Evolutionary conservation across 2,329 filamentous ascomycete species (phyloP), one percentile per base, ranked within the genome.

Genomic region (Aspergillus novoparasiticus): DNA sequence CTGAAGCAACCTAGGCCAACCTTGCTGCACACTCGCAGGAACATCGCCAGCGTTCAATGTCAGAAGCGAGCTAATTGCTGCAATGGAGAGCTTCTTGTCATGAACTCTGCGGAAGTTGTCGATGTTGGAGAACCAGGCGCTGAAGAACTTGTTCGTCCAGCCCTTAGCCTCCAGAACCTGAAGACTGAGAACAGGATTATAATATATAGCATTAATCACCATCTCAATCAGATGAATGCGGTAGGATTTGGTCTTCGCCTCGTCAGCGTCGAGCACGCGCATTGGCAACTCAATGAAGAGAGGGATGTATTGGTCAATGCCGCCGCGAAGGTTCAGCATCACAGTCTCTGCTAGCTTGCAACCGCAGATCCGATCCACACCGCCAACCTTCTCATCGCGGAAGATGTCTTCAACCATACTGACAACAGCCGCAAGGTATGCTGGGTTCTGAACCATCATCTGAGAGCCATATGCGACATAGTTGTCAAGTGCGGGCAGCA

Each of bases 71-170:
- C 92, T 90, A 71, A 99, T 98, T 54, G 94, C 94, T 21, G 94
- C 92, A 71, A 99, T 97, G 66, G 93, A 97, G 30, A 99, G 85
- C 84, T 97, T 99, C 87, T 99, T 99, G 83, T 99, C 95, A 76
- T 99, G 95, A 2, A 99, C 95, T 48, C 95, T 87, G 58, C 88
- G 91, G 81, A 99, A 98, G 73, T 88, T 90, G 66, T 96, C 91
- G 82, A 99, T 99, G 81, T 90, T 96, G 48, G 92, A 92, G 79
- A 99, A 99, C 95, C 95, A 99, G 63, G 96, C 83, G 79, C 92
- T 97, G 84, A 99, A 99, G 82, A 99, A 99, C 76, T 96, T 96
- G 81, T 98, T 98, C 8, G 95, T 98, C 94, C 94, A 97, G 64
- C 88, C 90, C 73, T 96, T 94, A 59, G 85, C 82, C 81, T 99